These are phyloP conservation scores for Termitomyces bulborhizus DNA, from an alignment of 768 basidiomycete genomes.

Conservation along the genomic window DNA sequence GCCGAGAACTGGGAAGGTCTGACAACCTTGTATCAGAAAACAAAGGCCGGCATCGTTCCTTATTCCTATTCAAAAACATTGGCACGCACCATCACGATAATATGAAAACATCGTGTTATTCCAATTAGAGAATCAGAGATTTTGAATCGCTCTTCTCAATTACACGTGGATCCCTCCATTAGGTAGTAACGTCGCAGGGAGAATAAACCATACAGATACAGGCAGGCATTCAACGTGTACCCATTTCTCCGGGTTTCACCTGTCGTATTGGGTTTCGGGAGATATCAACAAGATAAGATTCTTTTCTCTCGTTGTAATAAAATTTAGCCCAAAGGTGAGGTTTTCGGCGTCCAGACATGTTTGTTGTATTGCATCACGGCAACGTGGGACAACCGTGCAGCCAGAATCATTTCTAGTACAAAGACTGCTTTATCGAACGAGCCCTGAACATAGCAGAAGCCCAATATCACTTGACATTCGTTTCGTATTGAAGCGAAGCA, in stretches of 20 bases:
- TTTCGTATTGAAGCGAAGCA: background rate
- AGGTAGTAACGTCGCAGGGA: slow-evolving; percentile 49
- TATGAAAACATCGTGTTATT: slow-evolving; percentile 9
- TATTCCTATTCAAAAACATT: slow-evolving; percentile 10
- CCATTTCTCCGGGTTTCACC: slow-evolving; percentile 56
- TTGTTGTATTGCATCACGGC: slow-evolving; percentile 2
- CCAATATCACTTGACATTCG: slow-evolving; percentile 3
- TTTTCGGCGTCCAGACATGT: slow-evolving; percentile 3
- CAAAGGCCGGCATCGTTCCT: slow-evolving; percentile 17
- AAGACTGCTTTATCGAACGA: slow-evolving; percentile 3
- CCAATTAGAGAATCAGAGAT: slow-evolving; percentile 19
- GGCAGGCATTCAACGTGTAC: slow-evolving; percentile 53
- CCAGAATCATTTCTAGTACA: slow-evolving; percentile 3
- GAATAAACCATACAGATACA: slow-evolving; percentile 38
- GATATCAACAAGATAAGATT: slow-evolving; percentile 48
- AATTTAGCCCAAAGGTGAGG: background rate
- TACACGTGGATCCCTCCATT: slow-evolving; percentile 23
- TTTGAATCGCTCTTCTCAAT: slow-evolving; percentile 21
- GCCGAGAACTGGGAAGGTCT: slow-evolving; percentile 41
- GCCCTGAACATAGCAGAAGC: background rate
- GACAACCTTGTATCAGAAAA: slow-evolving; percentile 25
- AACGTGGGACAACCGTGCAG: slow-evolving; percentile 5
- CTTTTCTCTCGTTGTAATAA: slow-evolving; percentile 18
- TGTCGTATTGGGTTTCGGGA: slow-evolving; percentile 57
- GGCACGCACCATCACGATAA: slow-evolving; percentile 10